Base-by-base conservation (phyloP, 2,329 filamentous ascomycete genomes). In the Fusarium decemcellulare region DNA sequence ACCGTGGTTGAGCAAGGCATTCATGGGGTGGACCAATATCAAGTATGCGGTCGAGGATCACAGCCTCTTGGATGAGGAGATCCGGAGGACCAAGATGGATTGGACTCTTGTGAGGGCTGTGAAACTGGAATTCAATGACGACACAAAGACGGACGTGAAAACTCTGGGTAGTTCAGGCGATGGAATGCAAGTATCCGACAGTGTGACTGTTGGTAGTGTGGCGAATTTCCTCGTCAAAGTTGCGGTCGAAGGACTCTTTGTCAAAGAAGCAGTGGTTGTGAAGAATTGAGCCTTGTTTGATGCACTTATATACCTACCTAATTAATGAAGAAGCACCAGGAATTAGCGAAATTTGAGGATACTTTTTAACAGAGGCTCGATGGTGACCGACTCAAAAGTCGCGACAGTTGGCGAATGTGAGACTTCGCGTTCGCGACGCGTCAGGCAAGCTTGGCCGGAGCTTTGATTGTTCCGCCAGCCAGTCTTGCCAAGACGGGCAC, bases 21-120 rank as follows among this genome's bases (percentile, higher is more conserved):
- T 82, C 55, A 74, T 83, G 76, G 65, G 74, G 1, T 80, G 74
- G 76, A 81, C 80, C 15, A 82, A 82, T 50, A 63, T 82, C 69
- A 82, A 81, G 65, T 76, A 79, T 57, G 77, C 80, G 5, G 73
- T 82, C 27, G 72, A 79, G 54, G 80, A 82, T 57, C 80, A 82
- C 14, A 46, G 61, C 53, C 60, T 78, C 12, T 56, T 82, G n/a
- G 76, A 82, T 36, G 72, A 77, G 63, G 79, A 81, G 63, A 79
- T 81, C 34, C 72, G 77, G 12, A 11, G 37, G 2, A 81, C 74
- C 5, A 69, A 70, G 5, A 76, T 81, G 77, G 71, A 80, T 6
- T 81, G 77, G 77, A 81, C 77, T 40, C 75, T 81, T 36, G 78
- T 81, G 40, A 74, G 80, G 61, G 70, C 78, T 56, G 61, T 72